These are phyloP conservation scores for Penicillium taxi DNA, from an alignment of 495 filamentous ascomycete species.

Conservation along the genomic window DNA sequence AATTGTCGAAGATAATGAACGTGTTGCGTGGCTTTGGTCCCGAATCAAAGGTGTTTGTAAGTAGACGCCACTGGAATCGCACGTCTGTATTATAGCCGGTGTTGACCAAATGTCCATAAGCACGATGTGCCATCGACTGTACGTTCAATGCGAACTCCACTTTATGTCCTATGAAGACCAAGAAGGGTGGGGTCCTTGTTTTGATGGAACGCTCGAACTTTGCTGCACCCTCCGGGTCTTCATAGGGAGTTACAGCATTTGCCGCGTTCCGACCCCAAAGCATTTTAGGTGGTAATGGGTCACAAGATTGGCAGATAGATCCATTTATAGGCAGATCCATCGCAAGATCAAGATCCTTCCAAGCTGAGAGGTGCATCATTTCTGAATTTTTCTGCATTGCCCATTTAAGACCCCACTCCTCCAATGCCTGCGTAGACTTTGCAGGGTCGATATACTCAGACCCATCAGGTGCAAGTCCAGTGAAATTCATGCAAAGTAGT, in stretches of 20 bases:
- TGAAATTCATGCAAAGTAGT: too few species aligned
- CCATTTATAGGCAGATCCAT: background rate
- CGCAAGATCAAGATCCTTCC: slow-evolving; percentile 14
- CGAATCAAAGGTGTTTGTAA: slow-evolving; percentile 37
- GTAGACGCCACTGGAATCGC: slow-evolving; percentile 43
- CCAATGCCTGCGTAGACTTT: slow-evolving; percentile 16
- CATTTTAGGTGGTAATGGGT: slow-evolving; percentile 34
- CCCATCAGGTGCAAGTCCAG: too few species aligned
- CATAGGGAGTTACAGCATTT: slow-evolving; percentile 29
- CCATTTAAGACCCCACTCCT: slow-evolving; percentile 25
- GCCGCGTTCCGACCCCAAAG: slow-evolving; percentile 27
- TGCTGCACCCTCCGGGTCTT: slow-evolving; percentile 39
- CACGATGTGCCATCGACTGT: slow-evolving; percentile 49
- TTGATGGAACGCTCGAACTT: slow-evolving; percentile 43
- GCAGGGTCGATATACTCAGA: slow-evolving; percentile 11
- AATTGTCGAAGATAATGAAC: slow-evolving; percentile 41
- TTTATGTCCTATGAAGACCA: slow-evolving; percentile 33
- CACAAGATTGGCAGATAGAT: slow-evolving; percentile 28
- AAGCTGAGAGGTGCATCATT: slow-evolving; percentile 15
- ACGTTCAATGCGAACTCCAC: slow-evolving; percentile 48
- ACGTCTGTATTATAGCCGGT: slow-evolving; percentile 7
- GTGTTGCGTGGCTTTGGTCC: slow-evolving; percentile 20
- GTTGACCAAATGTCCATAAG: slow-evolving; percentile 30
- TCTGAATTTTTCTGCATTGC: slow-evolving; percentile 20
- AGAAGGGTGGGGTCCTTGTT: slow-evolving; percentile 38